phyloP scores from a whole-genome alignment of 2,329 filamentous ascomycete genomes.

The Elsinoe perseae region DNA sequence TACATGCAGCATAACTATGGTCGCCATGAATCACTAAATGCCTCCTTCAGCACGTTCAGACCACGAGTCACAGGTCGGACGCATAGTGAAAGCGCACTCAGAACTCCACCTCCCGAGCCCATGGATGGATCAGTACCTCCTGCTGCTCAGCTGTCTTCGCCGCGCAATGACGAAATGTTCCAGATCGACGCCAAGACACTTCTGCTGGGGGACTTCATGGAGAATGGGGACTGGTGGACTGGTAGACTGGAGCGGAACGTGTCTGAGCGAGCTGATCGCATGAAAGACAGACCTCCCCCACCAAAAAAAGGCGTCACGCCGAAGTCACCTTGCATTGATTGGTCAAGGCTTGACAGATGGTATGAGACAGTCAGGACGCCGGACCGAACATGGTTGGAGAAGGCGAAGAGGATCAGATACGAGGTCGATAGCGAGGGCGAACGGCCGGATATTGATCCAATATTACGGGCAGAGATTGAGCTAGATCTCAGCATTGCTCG shows the following conservation, averaged over 20 bases:
- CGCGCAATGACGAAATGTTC: conserved; percentile 39
- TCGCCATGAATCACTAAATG: conserved; percentile 64
- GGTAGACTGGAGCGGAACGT: conserved; percentile 41
- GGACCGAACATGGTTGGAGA: conserved; percentile 57
- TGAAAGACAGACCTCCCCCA: neutral
- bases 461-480: conserved; percentile 36
- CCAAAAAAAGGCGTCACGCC: conserved; percentile 41
- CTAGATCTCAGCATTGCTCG: conserved; percentile 54
- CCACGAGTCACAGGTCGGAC: conserved; percentile 32
- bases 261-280: conserved; percentile 27
- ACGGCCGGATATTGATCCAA: neutral
- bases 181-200: conserved; percentile 69
- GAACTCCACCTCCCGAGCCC: conserved; percentile 31
- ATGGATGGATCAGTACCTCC: conserved; percentile 23
- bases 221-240: conserved; percentile 79
- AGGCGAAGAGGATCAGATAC: conserved; percentile 41
- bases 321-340: conserved; percentile 65
- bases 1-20: conserved; percentile 64
- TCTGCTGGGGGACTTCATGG: conserved; percentile 65
- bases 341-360: conserved; percentile 64
- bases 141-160: conserved; percentile 16
- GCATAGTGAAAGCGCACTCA: conserved; percentile 39
- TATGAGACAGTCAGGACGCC: conserved; percentile 62
- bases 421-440: conserved; percentile 20
- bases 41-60: conserved; percentile 58